Evolutionary conservation across 2,329 filamentous ascomycete genomes (phyloP), one percentile per base, ranked within the genome.

Genomic region (Aureobasidium melanogenum): DNA sequence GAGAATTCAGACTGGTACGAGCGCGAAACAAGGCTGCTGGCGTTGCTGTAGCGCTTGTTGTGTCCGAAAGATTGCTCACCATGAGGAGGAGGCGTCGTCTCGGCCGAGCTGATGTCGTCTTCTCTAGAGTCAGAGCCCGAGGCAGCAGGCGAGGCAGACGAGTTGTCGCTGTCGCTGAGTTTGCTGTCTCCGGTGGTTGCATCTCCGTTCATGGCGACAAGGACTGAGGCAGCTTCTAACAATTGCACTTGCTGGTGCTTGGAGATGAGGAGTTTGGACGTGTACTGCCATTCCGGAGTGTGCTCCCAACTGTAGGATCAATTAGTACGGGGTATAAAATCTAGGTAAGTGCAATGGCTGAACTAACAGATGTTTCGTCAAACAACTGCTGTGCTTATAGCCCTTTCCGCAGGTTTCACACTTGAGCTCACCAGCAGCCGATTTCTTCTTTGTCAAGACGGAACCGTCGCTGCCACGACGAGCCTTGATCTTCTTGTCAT

Each of bases 331-430:
- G 47, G 38, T 7, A 17, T 26, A 17, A 7, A 47, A 6, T 46
- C 44, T 26, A 38, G 50, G 48, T 57, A 10, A 51, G 51, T 41
- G 38, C 32, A 19, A 3, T 80, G 82, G 85, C 50, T 82, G 80
- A 82, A 96, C 94, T 85, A 87, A 97, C 94, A 97, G 88, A 87
- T 99, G 94, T 85, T 97, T 99, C 75, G 90, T 95, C 82, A 99
- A 86, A 86, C 94, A 99, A 82, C 94, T 97, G 86, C 92, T 96
- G 84, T 99, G 94, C 86, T 99, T 99, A 85, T 99, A 99, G 79
- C 91, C 91, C 84, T 99, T 99, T 77, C 93, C 93, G 81, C 94
- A 99, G 78, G 92, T 93, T 74, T 96, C 91, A 80, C 94, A 99
- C 77, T 89, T 91, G 73, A 99, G 85, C 75, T 97, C 93, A 71